Evolutionary conservation across 2,329 filamentous ascomycete species (phyloP), one percentile per base, ranked within the genome.

Genomic region (Aspergillus novofumigatus): DNA sequence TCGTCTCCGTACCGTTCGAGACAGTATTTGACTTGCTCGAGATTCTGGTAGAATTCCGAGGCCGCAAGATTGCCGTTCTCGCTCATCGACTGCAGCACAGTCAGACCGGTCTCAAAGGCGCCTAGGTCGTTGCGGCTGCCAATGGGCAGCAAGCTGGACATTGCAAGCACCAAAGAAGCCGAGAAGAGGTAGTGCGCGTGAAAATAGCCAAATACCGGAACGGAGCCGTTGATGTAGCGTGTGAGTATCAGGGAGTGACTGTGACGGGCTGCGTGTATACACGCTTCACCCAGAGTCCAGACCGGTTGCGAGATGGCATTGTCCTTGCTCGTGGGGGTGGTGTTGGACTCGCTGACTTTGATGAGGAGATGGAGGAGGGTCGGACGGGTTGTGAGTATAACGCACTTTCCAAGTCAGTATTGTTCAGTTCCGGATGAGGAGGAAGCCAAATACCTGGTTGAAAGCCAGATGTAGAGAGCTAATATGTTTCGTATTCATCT

Each of bases 101-200:
- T 69, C 2, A 72, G 59, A 2, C 68, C 69, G 0, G 68, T 70
- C 56, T 72, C 70, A 52, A 73, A 73, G 1, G 65, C 62, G 0
- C 61, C 62, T 52, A 70, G 60, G 50, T 73, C 71, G 11, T 62
- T 62, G 1, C 69, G 64, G 35, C 61, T 71, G 4, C 69, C 71
- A 44, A 71, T 67, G 1, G 69, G 68, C 2, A 72, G 66, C 50
- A 73, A 70, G 53, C 64, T 70, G 25, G 72, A 73, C 64, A 75
- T 72, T 49, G 70, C 72, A 6, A 75, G 62, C n/a, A 73, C 70
- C 0, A 73, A 59, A 1, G 72, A 70, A 0, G 72, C 70, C 20
- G 72, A 74, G 55, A 76, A 76, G 25, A 76, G 69, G 44, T 74
- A 75, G 58, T 74, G 72, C 0, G 72, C 70, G 57, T 76, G 71